Percentiles rank a stretch among this genome's conserved stretches.
These are phyloP conservation scores for Cyclotella sp. DNA, from an alignment of 108 stramenopile genomes.

Conservation along the genomic window DNA sequence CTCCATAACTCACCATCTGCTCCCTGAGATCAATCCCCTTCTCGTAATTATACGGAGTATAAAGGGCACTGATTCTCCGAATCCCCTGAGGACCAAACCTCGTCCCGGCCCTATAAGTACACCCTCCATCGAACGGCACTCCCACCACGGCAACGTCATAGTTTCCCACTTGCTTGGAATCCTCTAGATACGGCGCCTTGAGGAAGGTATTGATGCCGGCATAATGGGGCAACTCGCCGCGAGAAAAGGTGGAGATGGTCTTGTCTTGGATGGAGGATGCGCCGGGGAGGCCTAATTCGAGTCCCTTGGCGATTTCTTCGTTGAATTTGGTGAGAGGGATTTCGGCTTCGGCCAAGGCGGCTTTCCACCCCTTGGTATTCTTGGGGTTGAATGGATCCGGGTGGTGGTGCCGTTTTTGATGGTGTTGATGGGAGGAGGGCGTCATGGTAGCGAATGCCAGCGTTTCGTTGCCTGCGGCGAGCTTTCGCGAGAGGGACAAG, in stretches of 20 bases:
- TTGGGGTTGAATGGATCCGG: constrained; percentile 79
- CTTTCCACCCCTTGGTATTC: constrained; percentile 80
- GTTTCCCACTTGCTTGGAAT: constrained; percentile 59
- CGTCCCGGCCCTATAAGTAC: constrained; percentile 83
- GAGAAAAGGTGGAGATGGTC: constrained; percentile 78
- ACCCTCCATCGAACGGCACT: constrained; percentile 87
- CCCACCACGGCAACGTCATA: constrained; percentile 82
- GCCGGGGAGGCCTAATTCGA: constrained; percentile 75
- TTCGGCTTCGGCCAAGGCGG: constrained; percentile 75
- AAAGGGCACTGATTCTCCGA: constrained; percentile 77
- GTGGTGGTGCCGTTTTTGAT: constrained; percentile 57
- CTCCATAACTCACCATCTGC: constrained; percentile 73
- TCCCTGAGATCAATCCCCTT: constrained; percentile 84
- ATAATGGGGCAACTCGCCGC: constrained; percentile 86
- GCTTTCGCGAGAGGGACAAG: too few relatives aligned
- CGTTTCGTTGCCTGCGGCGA: too few relatives aligned
- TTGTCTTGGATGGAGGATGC: constrained; percentile 79
- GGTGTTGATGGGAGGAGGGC: too few relatives aligned
- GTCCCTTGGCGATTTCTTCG: constrained; percentile 54
- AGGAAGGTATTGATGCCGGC: constrained; percentile 88
- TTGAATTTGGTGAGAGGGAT: constrained; percentile 65
- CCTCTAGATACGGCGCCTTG: constrained; percentile 85
- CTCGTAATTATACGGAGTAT: constrained; percentile 89
- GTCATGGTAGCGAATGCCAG: too few relatives aligned
- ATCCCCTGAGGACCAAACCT: constrained; percentile 87